A percentile compares a stretch with the other conserved stretches of the same genome.
These are phyloP conservation scores for Marchantia polymorpha DNA, from an alignment of 225 moss, liverwort and hornwort species.

Conservation along the genomic window DNA sequence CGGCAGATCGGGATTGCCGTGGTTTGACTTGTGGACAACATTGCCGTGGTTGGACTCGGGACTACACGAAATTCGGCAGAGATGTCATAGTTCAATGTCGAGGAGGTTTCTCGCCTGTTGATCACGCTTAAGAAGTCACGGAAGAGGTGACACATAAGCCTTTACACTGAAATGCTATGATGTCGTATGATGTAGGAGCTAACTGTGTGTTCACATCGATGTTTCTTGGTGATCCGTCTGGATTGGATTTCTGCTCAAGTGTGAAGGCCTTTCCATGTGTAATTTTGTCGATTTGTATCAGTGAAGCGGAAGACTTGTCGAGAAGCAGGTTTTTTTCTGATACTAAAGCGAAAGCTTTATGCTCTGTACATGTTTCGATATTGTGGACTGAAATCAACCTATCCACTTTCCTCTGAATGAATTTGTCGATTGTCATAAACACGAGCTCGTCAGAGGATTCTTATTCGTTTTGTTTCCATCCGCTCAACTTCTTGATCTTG, in stretches of 20 bases:
- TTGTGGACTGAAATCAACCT: too few species aligned
- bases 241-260: background rate
- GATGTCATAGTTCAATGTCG: background rate
- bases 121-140: background rate
- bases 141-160: background rate
- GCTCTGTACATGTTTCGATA: too few species aligned
- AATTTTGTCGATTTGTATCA: background rate
- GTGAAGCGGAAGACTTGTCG: background rate
- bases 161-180: background rate
- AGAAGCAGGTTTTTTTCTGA: background rate
- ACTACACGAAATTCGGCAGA: background rate
- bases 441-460: too few species aligned
- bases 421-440: too few species aligned
- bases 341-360: background rate
- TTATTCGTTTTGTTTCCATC: too few species aligned
- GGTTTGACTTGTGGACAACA: background rate
- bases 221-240: background rate
- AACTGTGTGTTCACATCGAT: background rate
- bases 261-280: background rate
- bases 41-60: constrained; percentile 6
- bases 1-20: background rate
- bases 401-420: too few species aligned
- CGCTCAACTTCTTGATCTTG: too few species aligned
- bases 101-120: background rate
- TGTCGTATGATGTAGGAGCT: background rate